These are phyloP conservation scores for Hortiboletus campestris DNA, from an alignment of 768 basidiomycete species.

Conservation along the genomic window DNA sequence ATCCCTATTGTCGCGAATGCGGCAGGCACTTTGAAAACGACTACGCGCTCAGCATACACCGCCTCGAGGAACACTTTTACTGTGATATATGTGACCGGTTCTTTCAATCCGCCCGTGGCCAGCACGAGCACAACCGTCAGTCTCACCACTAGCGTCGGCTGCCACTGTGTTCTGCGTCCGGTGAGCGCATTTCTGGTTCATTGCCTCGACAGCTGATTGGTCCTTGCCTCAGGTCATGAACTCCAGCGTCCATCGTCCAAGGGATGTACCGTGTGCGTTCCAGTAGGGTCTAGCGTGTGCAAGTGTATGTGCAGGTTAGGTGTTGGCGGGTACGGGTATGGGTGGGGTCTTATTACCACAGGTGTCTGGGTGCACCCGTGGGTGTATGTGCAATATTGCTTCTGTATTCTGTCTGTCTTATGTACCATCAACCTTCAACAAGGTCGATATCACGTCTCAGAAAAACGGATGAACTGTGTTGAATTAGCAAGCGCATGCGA, in stretches of 20 bases:
- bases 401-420: too few relatives aligned
- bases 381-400: too few relatives aligned
- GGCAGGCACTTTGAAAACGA: conserved; percentile 38
- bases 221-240: conserved; percentile 44
- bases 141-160: conserved; percentile 36
- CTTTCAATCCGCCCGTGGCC: conserved; percentile 38
- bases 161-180: conserved; percentile 32
- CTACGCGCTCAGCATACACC: conserved; percentile 40
- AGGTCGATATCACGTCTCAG: too few relatives aligned
- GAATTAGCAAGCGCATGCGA: too few relatives aligned
- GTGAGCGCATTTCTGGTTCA: conserved; percentile 3
- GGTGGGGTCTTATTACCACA: too few relatives aligned
- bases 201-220: neutral
- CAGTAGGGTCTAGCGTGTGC: too few relatives aligned
- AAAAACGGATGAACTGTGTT: too few relatives aligned
- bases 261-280: conserved; percentile 38
- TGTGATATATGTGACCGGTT: conserved; percentile 43
- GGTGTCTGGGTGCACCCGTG: too few relatives aligned
- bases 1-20: conserved; percentile 57
- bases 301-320: too few relatives aligned
- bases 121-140: conserved; percentile 52
- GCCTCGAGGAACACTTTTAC: conserved; percentile 38
- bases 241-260: conserved; percentile 48
- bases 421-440: too few relatives aligned
- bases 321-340: too few relatives aligned